A percentile compares a stretch with the other conserved stretches of the same genome.
Evolutionary conservation across 148 eudicot genomes (phyloP).

Genomic region (Silene latifolia): DNA sequence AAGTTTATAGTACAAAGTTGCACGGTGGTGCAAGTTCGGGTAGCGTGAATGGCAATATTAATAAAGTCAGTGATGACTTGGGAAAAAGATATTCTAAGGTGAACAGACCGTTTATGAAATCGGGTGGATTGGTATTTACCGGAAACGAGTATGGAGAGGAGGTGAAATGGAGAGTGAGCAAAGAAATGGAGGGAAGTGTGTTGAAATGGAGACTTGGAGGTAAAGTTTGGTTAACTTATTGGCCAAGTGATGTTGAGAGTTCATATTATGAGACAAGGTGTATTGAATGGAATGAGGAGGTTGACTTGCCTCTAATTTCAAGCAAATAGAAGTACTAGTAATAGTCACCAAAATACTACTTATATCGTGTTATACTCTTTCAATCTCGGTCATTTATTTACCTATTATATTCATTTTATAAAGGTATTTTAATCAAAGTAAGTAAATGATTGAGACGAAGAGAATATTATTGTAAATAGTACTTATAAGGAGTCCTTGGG

Average conservation of each 20-base stretch:
- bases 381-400: too few species aligned
- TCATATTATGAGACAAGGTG: constrained; percentile 72
- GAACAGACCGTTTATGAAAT: constrained; percentile 57
- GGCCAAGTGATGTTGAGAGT: constrained; percentile 62
- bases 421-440: too few species aligned
- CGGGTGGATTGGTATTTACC: constrained; percentile 54
- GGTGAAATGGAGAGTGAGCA: constrained; percentile 74
- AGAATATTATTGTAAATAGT: too few species aligned
- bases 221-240: constrained; percentile 72
- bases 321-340: neutral
- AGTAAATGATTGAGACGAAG: too few species aligned
- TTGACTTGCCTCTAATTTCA: constrained; percentile 74
- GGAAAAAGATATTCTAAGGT: constrained; percentile 57
- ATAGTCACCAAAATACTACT: too few species aligned
- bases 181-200: constrained; percentile 91
- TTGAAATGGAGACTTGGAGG: constrained; percentile 88
- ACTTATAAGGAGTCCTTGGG: too few species aligned
- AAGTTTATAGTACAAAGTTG: constrained; percentile 56
- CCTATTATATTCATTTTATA: too few species aligned
- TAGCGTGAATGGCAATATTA: neutral
- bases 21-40: constrained; percentile 22
- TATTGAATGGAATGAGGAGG: constrained; percentile 79
- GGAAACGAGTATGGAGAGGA: constrained; percentile 55
- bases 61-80: constrained; percentile 22
- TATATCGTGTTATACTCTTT: too few species aligned